These are phyloP conservation scores for Caryopteris hybrid DNA, from an alignment of 305 asterid genomes.

Conservation along the genomic window DNA sequence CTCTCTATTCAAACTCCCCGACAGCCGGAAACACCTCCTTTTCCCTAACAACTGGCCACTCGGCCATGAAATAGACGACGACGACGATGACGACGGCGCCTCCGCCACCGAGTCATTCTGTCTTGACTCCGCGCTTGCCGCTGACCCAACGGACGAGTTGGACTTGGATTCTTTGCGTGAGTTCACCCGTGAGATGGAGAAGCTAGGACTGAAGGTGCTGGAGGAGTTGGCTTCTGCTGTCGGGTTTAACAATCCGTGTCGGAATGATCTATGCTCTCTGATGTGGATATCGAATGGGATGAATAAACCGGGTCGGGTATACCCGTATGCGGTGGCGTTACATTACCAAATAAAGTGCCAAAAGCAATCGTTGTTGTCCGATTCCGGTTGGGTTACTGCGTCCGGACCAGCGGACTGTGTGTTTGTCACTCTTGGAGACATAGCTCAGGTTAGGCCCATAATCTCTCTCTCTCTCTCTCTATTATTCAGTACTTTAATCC, in stretches of 20 bases:
- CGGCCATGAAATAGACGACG: conserved; percentile 45
- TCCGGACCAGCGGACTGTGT: conserved; percentile 45
- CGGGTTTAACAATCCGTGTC: conserved; percentile 52
- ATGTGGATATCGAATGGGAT: conserved; percentile 57
- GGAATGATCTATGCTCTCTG: conserved; percentile 33
- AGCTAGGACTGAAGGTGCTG: conserved; percentile 44
- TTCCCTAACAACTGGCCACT: conserved; percentile 70
- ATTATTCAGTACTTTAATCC: no score
- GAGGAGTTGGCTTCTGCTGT: conserved; percentile 40
- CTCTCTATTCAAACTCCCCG: conserved; percentile 50
- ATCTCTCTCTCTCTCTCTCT: neutral
- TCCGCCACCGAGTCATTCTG: conserved; percentile 41
- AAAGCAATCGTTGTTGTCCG: conserved; percentile 45
- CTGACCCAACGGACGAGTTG: conserved; percentile 29
- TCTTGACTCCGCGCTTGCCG: conserved; percentile 29
- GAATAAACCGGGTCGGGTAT: conserved; percentile 50
- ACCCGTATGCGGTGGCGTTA: conserved; percentile 60
- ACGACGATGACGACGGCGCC: conserved; percentile 15
- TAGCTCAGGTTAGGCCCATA: conserved; percentile 54
- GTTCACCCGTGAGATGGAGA: conserved; percentile 47
- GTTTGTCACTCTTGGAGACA: conserved; percentile 69
- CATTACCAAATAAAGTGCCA: conserved; percentile 41
- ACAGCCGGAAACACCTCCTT: conserved; percentile 24
- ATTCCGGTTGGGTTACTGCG: conserved; percentile 64
- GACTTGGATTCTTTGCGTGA: conserved; percentile 35